phyloP scores from a whole-genome alignment of 495 filamentous ascomycete species.

The Evansstolkia leycettana region DNA sequence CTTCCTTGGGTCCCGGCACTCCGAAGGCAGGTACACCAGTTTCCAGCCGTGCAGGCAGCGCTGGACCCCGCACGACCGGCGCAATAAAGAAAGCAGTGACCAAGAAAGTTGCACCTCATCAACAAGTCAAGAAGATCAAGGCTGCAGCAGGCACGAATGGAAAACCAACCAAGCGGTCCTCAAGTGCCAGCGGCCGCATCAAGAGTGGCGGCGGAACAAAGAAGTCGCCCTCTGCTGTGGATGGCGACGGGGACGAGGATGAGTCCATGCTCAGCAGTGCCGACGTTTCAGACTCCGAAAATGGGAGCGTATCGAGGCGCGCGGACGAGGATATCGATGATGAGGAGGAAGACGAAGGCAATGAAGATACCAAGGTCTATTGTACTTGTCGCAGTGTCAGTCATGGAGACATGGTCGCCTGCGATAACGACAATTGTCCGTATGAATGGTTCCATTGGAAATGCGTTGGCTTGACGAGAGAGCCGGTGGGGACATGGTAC shows the following conservation, averaged over 20 bases:
- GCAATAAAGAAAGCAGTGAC: constrained; percentile 39
- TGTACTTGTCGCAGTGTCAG: constrained; percentile 87
- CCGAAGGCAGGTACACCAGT: constrained; percentile 66
- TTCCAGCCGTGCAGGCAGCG: constrained; percentile 55
- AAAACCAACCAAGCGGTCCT: constrained; percentile 42
- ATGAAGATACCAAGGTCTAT: constrained; percentile 79
- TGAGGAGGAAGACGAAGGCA: constrained; percentile 73
- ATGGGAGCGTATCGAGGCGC: constrained; percentile 22
- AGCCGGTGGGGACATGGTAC: constrained; percentile 87
- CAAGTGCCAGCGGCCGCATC: constrained; percentile 25
- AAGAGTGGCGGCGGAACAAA: constrained; percentile 33
- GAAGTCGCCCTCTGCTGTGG: constrained; percentile 44
- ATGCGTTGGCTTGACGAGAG: constrained; percentile 79
- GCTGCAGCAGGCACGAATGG: constrained; percentile 26
- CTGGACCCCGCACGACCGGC: constrained; percentile 41
- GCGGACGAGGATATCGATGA: constrained; percentile 49
- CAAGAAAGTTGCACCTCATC: constrained; percentile 58
- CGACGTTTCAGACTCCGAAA: constrained; percentile 38
- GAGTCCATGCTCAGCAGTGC: constrained; percentile 42
- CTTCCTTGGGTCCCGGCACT: constrained; percentile 72
- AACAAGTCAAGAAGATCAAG: constrained; percentile 44
- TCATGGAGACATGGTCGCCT: constrained; percentile 96
- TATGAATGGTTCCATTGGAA: constrained; percentile 99
- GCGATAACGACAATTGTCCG: constrained; percentile 84
- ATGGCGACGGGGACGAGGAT: constrained; percentile 55